A percentile compares a stretch with the other conserved stretches of the same genome.
Evolutionary conservation across 164 flowering plant genomes (phyloP).

Genomic region (Annona cherimola): DNA sequence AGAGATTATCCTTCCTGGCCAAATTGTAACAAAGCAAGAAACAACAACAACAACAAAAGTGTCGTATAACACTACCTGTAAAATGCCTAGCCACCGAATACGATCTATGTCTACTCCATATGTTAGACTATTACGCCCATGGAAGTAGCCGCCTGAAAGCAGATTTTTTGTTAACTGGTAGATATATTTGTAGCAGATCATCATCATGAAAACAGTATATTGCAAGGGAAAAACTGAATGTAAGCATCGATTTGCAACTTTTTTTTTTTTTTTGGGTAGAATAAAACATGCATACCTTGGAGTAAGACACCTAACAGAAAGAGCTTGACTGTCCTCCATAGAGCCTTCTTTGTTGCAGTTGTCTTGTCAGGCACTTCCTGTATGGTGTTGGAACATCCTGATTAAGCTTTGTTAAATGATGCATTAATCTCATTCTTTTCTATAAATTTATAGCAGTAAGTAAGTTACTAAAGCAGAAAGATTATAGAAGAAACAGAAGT

Average conservation of each 20-base stretch:
- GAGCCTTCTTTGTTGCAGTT: slow-evolving; percentile 51
- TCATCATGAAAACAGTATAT: not conserved
- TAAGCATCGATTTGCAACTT: not conserved
- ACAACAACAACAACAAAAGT: not conserved
- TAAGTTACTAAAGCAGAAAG: not conserved
- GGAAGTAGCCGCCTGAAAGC: slow-evolving; percentile 72
- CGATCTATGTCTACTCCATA: slow-evolving; percentile 63
- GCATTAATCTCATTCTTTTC: not conserved
- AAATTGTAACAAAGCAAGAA: not conserved
- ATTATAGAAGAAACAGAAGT: not conserved
- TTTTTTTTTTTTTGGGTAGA: not conserved
- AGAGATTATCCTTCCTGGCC: not conserved
- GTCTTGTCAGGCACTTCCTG: slow-evolving; percentile 47
- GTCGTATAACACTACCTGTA: slow-evolving; percentile 44
- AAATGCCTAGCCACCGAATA: slow-evolving; percentile 67
- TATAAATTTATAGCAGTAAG: no score
- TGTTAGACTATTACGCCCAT: slow-evolving; percentile 55
- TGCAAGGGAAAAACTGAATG: not conserved
- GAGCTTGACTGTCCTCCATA: slow-evolving; percentile 51
- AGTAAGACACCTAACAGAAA: slow-evolving; percentile 60
- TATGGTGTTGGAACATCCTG: slow-evolving; percentile 6
- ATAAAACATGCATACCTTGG: slow-evolving; percentile 42
- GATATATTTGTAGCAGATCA: not conserved
- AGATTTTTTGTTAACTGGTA: not conserved
- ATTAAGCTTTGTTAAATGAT: not conserved